Evolutionary conservation across 2,329 filamentous ascomycete species (phyloP), one percentile per base, ranked within the genome.

Genomic region (Paracoccidioides brasiliensis): DNA sequence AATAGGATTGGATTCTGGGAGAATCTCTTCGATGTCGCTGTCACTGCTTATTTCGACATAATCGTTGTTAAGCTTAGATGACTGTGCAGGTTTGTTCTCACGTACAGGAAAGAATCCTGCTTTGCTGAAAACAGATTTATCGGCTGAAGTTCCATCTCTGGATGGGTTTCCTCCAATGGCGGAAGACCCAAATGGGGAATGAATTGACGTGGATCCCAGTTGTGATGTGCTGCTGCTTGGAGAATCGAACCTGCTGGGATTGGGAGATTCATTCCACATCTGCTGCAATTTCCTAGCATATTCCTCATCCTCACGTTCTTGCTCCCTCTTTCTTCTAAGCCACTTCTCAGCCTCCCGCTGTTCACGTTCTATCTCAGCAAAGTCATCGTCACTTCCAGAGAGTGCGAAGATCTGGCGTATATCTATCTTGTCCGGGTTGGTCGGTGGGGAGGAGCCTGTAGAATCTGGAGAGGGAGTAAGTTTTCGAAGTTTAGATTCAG

Each of bases 251-350:
- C 43, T 38, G 9, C 32, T 14, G 7, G 40, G 40, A 38, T 56
- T 37, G 14, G 60, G 51, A 35, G 53, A 51, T 12, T 63, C 59
- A 55, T 61, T 52, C 58, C 63, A 63, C 50, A 62, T 60, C 33
- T 69, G 64, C 58, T 72, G 67, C 10, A 75, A 61, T 32, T 58
- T 65, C 48, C 68, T 67, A 38, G 72, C 72, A 56, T 69, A 62
- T 57, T 69, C 68, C n/a, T 60, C 70, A 56, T 74, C 71, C 38
- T 60, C 64, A 22, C 64, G 67, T 55, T 70, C 68, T 59, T 70
- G 67, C 53, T 67, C 64, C 45, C 60, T 63, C 15, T 64, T 64
- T 40, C 64, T 56, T 54, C 64, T 50, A 10, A 70, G 58, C 61
- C 62, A 68, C 51, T 61, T 56, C 56, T 69, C 66, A n/a, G 67